These are phyloP conservation scores for Xylaria telfairii DNA, from an alignment of 495 filamentous ascomycete species.

Conservation along the genomic window DNA sequence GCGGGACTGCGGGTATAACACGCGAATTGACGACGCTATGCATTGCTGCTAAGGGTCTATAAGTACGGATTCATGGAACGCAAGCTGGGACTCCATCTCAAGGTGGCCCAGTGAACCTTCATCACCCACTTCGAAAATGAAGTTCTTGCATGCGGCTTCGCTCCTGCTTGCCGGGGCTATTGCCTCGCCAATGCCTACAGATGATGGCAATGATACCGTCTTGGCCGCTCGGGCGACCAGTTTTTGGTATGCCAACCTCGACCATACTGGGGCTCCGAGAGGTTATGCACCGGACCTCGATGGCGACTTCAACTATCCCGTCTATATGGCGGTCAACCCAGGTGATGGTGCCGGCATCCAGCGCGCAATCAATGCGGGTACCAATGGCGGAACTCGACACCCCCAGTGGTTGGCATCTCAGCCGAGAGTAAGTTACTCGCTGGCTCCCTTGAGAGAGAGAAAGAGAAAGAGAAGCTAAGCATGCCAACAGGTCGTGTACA, in stretches of 20 bases:
- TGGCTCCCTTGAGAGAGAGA: not conserved
- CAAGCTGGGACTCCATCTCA: not conserved
- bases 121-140: not conserved
- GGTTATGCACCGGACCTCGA: conserved; percentile 48
- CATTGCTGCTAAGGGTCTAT: conserved; percentile 3
- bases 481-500: conserved; percentile 60
- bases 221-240: conserved; percentile 34
- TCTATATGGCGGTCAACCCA: conserved; percentile 41
- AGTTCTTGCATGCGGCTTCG: conserved; percentile 12
- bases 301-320: conserved; percentile 41
- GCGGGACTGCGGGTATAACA: not conserved
- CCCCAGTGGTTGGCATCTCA: conserved; percentile 49
- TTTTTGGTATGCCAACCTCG: conserved; percentile 47
- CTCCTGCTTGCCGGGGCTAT: conserved; percentile 15
- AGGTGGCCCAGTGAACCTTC: not conserved
- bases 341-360: conserved; percentile 47
- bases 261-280: conserved; percentile 39
- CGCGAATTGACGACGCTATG: not conserved
- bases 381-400: conserved; percentile 39
- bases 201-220: conserved; percentile 28
- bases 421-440: conserved; percentile 38
- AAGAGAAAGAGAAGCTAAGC: not conserved
- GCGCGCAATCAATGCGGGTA: conserved; percentile 40
- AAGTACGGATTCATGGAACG: conserved; percentile 7
- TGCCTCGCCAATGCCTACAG: conserved; percentile 11